Conservation (phyloP, 768 basidiomycete genomes). For the Termitomyces sp. region DNA sequence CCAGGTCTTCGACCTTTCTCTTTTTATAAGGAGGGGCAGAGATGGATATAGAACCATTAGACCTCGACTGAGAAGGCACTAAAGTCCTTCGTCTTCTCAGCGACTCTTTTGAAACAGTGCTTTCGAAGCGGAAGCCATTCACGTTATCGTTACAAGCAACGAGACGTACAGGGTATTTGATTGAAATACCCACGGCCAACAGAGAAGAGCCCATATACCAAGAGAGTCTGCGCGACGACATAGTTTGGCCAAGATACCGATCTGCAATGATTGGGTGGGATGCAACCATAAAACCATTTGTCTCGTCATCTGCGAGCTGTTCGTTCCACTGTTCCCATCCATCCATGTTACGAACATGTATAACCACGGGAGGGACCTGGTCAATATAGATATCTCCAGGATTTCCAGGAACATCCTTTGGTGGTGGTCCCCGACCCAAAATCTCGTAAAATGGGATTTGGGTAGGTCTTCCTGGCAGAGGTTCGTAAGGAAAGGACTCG, state of each 20-base stretch:
- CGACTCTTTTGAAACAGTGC: not conserved
- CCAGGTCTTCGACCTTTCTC: not conserved
- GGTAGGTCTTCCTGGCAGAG: not conserved
- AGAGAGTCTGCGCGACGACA: not conserved
- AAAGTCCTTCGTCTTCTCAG: not conserved
- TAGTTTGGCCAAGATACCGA: not conserved
- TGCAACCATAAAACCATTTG: not conserved
- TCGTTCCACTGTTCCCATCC: not conserved
- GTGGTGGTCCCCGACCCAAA: constrained; percentile 5
- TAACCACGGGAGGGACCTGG: not conserved
- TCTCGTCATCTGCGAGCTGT: not conserved
- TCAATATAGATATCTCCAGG: constrained; percentile 2
- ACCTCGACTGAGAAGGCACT: not conserved
- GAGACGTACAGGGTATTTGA: not conserved
- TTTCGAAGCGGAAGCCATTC: not conserved
- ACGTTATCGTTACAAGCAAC: not conserved
- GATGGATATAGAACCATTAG: not conserved
- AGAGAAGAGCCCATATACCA: not conserved
- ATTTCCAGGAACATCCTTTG: constrained; percentile 1
- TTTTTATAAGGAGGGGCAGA: not conserved
- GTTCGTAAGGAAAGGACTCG: not conserved
- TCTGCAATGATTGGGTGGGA: constrained; percentile 1
- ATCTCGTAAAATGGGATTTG: constrained; percentile 4
- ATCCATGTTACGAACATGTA: not conserved
- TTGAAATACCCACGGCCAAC: not conserved